A percentile compares a stretch with the other conserved stretches of the same genome.
Conservation (phyloP, 1,139 yeast genomes). For the Debaryomyces sp. region DNA sequence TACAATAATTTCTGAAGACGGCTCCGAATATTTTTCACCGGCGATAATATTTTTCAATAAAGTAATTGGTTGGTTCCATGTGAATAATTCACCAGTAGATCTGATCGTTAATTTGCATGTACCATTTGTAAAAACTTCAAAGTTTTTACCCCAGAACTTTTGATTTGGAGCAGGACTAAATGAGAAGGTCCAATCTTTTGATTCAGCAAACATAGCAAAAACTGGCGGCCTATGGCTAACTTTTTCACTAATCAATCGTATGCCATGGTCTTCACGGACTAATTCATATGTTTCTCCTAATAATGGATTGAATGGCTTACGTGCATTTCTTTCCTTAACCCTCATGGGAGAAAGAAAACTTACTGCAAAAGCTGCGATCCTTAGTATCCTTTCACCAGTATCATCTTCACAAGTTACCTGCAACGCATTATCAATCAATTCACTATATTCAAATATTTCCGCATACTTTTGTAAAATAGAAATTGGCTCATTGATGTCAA, state of each 20-base stretch:
- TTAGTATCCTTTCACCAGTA: constrained; percentile 62
- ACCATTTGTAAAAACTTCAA: constrained; percentile 82
- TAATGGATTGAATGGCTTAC: constrained; percentile 93
- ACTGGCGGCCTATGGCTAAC: constrained; percentile 83
- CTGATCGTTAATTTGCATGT: constrained; percentile 56
- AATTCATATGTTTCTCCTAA: constrained; percentile 86
- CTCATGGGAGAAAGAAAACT: constrained; percentile 72
- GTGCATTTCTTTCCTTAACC: constrained; percentile 68
- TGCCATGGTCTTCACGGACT: constrained; percentile 75
- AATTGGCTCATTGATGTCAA: constrained; percentile 88
- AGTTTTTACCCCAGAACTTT: constrained; percentile 93
- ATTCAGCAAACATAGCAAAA: constrained; percentile 78
- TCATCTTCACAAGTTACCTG: constrained; percentile 36
- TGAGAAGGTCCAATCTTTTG: constrained; percentile 71
- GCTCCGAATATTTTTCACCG: constrained; percentile 95
- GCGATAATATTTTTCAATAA: constrained; percentile 85
- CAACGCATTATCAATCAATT: constrained; percentile 65
- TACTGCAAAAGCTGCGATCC: constrained; percentile 82
- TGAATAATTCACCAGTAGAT: constrained; percentile 67
- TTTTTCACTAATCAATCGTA: constrained; percentile 74
- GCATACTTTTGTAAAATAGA: constrained; percentile 77
- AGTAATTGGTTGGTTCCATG: constrained; percentile 83
- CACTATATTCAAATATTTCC: constrained; percentile 77
- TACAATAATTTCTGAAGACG: constrained; percentile 68
- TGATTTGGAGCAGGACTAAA: constrained; percentile 82